Conservation (phyloP, 2,329 filamentous ascomycete genomes). For the Magnaporthiopsis rhizophila region DNA sequence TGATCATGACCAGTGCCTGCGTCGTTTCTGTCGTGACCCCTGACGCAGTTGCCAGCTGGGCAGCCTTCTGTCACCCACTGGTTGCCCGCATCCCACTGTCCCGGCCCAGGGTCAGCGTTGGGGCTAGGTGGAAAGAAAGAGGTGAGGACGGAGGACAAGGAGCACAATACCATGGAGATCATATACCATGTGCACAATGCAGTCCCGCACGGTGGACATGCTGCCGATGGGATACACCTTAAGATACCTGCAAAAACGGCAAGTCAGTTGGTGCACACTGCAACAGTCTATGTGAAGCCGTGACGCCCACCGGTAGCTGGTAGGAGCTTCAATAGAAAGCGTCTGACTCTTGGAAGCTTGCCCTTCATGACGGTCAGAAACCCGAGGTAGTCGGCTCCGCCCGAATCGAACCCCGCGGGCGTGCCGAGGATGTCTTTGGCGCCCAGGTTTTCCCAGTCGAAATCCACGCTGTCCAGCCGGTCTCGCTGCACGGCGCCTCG, state of each 20-base stretch:
- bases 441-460: conserved; percentile 10
- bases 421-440: not conserved
- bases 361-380: not conserved
- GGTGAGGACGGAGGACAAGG: no score
- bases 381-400: not conserved
- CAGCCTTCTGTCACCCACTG: conserved; percentile 21
- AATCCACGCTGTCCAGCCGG: conserved; percentile 10
- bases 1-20: conserved; percentile 27
- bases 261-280: no score
- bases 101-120: not conserved
- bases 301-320: not conserved
- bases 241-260: conserved; percentile 7
- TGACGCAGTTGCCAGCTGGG: conserved; percentile 20
- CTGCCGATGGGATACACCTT: conserved; percentile 20
- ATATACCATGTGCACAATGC: conserved; percentile 26
- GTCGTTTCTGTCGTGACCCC: conserved; percentile 28
- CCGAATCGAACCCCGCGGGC: not conserved
- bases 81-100: conserved; percentile 27
- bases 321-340: not conserved
- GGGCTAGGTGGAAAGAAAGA: no score
- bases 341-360: not conserved
- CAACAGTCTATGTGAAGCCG: no score
- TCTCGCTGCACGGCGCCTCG: not conserved
- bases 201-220: conserved; percentile 22
- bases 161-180: conserved; percentile 23